Conservation (phyloP, 1,284 basidiomycete species). For the Xerocomus minutiporus region DNA sequence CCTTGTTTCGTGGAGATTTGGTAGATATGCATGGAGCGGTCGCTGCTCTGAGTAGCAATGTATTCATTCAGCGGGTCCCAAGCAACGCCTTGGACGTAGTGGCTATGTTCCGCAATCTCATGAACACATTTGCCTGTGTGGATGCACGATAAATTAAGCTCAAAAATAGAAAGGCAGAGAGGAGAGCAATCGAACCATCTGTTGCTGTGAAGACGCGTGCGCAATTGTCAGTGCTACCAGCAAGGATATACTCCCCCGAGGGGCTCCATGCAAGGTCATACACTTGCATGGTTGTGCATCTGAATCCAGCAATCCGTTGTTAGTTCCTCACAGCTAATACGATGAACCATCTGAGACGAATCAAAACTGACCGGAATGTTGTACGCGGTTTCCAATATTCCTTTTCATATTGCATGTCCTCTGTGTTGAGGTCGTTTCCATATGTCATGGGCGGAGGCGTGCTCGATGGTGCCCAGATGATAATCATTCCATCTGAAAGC, state of each 20-base stretch:
- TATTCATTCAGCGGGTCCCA: constrained; percentile 96
- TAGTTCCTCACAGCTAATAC: neutral
- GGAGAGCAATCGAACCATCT: constrained; percentile 53
- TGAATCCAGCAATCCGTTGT: constrained; percentile 25
- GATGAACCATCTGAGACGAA: neutral
- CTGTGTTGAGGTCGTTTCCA: constrained; percentile 67
- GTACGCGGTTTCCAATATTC: constrained; percentile 94
- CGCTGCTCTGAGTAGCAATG: constrained; percentile 91
- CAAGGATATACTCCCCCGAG: constrained; percentile 87
- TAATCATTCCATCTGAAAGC: constrained; percentile 86
- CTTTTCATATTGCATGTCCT: constrained; percentile 86
- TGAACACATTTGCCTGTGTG: constrained; percentile 69
- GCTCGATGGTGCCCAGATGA: constrained; percentile 88
- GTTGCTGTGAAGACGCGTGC: constrained; percentile 78
- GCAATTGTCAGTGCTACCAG: constrained; percentile 95
- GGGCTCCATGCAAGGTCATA: constrained; percentile 99
- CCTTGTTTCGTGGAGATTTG: constrained; percentile 73
- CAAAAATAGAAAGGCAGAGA: constrained; percentile 1
- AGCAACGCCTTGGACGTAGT: constrained; percentile 94
- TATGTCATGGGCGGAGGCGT: constrained; percentile 69
- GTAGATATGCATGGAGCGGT: constrained; percentile 88
- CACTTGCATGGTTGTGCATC: constrained; percentile 87
- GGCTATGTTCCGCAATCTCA: constrained; percentile 85
- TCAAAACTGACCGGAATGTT: constrained; percentile 65
- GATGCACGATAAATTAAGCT: constrained; percentile 6